phyloP scores from a whole-genome alignment of 2,329 filamentous ascomycete species.

The Calonectria hongkongensis region DNA sequence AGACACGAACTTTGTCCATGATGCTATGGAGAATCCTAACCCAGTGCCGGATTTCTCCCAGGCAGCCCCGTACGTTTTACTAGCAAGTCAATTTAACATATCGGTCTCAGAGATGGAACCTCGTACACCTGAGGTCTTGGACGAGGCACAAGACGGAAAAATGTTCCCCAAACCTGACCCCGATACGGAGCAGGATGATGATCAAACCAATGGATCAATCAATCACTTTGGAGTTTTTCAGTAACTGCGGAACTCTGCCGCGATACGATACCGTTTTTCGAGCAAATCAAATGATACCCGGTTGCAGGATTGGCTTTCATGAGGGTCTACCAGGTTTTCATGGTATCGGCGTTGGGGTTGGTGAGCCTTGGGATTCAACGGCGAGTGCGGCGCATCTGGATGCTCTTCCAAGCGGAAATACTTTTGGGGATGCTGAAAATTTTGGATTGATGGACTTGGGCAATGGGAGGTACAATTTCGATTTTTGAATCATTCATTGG shows the following conservation, averaged over 20 bases:
- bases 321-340: slow-evolving; percentile 21
- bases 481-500: slow-evolving; percentile 21
- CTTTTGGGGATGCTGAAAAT: slow-evolving; percentile 12
- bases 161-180: slow-evolving; percentile 2
- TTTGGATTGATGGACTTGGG: background rate
- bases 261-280: background rate
- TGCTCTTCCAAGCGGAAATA: slow-evolving; percentile 21
- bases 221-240: slow-evolving; percentile 26
- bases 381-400: slow-evolving; percentile 29
- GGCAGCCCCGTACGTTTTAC: slow-evolving; percentile 2
- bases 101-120: slow-evolving; percentile 15
- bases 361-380: slow-evolving; percentile 5
- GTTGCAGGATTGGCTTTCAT: slow-evolving; percentile 8
- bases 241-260: background rate
- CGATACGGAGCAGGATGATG: background rate
- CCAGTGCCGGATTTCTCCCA: background rate
- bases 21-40: background rate
- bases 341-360: slow-evolving; percentile 32
- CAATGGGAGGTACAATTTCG: background rate
- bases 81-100: background rate
- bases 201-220: slow-evolving; percentile 3
- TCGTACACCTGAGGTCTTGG: slow-evolving; percentile 12
- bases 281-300: slow-evolving; percentile 19
- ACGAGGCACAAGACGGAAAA: slow-evolving; percentile 6
- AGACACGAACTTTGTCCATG: slow-evolving; percentile 5